Conservation (phyloP, 495 filamentous ascomycete species). For the Astrocystis sublimbata region DNA sequence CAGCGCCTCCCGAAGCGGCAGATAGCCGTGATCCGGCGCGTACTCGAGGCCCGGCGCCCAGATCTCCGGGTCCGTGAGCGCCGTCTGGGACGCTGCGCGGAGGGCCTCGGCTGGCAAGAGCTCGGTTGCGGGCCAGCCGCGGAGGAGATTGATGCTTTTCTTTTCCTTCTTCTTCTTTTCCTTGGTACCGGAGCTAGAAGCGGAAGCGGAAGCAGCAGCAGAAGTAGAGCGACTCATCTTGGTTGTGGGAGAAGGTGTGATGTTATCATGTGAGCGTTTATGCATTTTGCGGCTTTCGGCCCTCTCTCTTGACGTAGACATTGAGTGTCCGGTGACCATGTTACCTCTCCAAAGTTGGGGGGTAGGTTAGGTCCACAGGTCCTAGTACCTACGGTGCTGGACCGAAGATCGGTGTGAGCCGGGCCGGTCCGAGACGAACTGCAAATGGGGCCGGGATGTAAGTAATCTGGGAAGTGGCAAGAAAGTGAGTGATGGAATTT, state of each 20-base stretch:
- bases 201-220: too few species aligned
- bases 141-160: constrained; percentile 62
- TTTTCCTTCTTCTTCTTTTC: constrained; percentile 18
- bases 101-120: constrained; percentile 68
- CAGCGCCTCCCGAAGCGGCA: constrained; percentile 61
- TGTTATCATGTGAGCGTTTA: background rate
- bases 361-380: too few species aligned
- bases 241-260: too few species aligned
- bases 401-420: too few species aligned
- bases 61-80: constrained; percentile 60
- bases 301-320: background rate
- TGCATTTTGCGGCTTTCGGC: background rate
- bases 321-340: constrained; percentile 7
- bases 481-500: too few species aligned
- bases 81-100: constrained; percentile 51
- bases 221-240: too few species aligned
- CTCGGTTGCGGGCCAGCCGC: constrained; percentile 69
- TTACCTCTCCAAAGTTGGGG: background rate
- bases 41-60: constrained; percentile 66
- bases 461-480: too few species aligned
- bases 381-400: too few species aligned
- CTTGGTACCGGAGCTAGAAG: too few species aligned
- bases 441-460: too few species aligned
- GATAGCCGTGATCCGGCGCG: constrained; percentile 74
- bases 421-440: too few species aligned